Base-by-base conservation (phyloP, 108 stramenopile species). In the Chaetoceros tenuissimus region DNA sequence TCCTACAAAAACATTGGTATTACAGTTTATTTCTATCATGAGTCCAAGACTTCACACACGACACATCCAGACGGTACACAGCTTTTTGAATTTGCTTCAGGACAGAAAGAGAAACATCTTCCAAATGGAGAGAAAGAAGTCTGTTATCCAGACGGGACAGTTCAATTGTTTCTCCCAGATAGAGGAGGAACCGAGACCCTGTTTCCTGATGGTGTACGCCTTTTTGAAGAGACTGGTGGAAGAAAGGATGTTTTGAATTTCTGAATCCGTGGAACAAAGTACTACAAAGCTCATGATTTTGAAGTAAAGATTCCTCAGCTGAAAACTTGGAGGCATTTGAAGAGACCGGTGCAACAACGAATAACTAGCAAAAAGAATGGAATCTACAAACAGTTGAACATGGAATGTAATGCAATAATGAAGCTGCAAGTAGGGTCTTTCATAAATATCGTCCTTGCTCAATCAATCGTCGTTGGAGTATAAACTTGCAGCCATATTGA, bases 101-200 rank as follows among this genome's bases (percentile, higher is more conserved):
- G 67, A 16, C 81, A 82, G 63, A 55, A 64, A 3, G 81, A 82
- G 59, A 52, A 63, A 34, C 81, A 82, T 49, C 70, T 54, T 52
- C 47, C 71, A 10, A 57, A 73, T 72, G 81, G 81, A 16, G 22
- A 26, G 29, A 77, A 75, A 45, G 67, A 71, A 13, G 52, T 82
- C 46, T 24, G 46, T 8, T 72, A 72, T 57, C 44, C 22, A 40
- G 34, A 40, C 13, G 34, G 34, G 34, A 40, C 34, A 13, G 8
- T 40, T 10, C 34, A 40, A 40, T 10, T 10, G 34, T 40, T 40
- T 13, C 13, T 40, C 13, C 8, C 34, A 40, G 8, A 40, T 13
- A n/a, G n/a, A n/a, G 34, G 34, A 10, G 34, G 34, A 40, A 40
- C 8, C 13, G 34, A 40, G 13, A 5, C 13, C 8, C 5, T 13